Conservation (phyloP, 1,139 yeast species). For the Suhomyces bokatorum region DNA sequence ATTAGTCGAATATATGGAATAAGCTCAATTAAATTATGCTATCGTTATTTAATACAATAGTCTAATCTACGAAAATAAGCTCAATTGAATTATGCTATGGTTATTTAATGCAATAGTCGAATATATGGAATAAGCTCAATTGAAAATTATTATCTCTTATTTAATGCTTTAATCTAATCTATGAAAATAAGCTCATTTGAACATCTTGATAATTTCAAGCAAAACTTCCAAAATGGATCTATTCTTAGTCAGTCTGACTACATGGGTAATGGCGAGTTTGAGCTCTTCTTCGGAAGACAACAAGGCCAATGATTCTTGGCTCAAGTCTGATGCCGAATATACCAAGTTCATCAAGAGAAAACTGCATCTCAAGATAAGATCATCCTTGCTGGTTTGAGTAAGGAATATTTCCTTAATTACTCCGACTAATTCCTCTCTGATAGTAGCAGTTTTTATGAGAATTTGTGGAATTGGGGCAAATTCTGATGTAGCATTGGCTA, state of each 20-base stretch:
- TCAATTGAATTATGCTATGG: too few species aligned
- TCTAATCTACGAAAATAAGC: too few species aligned
- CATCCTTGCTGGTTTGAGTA: conserved; percentile 30
- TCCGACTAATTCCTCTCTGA: conserved; percentile 27
- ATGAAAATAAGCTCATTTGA: conserved; percentile 8
- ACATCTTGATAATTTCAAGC: conserved; percentile 24
- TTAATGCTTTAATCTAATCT: too few species aligned
- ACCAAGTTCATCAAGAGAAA: conserved; percentile 35
- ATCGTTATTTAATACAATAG: conserved; percentile 14
- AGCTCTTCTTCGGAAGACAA: conserved; percentile 20
- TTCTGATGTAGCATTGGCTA: conserved; percentile 52
- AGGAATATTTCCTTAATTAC: conserved; percentile 27
- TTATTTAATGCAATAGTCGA: too few species aligned
- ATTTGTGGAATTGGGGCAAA: conserved; percentile 44
- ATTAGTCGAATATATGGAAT: too few species aligned
- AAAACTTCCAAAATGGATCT: conserved; percentile 21
- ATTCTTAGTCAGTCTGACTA: conserved; percentile 17
- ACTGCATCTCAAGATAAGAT: conserved; percentile 38
- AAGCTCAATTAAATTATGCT: too few species aligned
- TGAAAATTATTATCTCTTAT: too few species aligned
- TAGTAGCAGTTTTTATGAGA: conserved; percentile 25
- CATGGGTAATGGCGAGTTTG: conserved; percentile 21
- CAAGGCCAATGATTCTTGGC: conserved; percentile 9
- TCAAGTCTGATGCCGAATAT: conserved; percentile 21
- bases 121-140: too few species aligned